Base-by-base conservation (phyloP, 2,329 filamentous ascomycete species). In the Zarea fungicola region DNA sequence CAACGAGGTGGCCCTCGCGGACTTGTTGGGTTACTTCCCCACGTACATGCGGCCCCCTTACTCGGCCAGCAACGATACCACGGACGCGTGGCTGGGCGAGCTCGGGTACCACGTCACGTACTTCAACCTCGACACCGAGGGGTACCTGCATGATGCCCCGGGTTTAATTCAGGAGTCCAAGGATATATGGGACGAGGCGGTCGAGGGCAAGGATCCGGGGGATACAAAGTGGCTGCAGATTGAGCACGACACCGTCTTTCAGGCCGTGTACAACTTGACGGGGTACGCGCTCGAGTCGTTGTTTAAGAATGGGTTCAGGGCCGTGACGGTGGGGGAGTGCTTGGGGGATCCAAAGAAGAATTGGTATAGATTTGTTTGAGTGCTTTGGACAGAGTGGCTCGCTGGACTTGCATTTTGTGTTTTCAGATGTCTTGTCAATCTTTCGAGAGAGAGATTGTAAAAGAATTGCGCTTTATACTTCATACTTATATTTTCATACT, bases 111-210 rank as follows among this genome's bases (percentile, higher is more conserved):
- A 81, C 58, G 59, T 81, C 57, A 71, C 73, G 23, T 80, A 81
- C 64, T 81, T 80, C 56, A 75, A 81, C 58, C 65, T 83, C 37
- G 80, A 84, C 58, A 83, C 80, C 3, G 72, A 79, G 48, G 80
- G 81, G 48, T 83, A 81, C 58, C 65, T 79, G 47, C 74, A 81
- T 56, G 68, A 74, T 47, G 65, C 64, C 14, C 68, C 76, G 6
- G 64, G 72, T 29, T 67, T 67, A 49, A 79, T 81, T 55, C 62
- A 67, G 48, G 57, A 66, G 8, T 74, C 70, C 48, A 70, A 78
- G 53, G 57, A 59, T 4, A 66, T 63, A 22, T 71, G 63, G 60
- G 65, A 67, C 35, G 52, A 54, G 2, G 59, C 59, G 14, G 65
- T 70, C 31, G 75, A 73, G 53, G 61, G 57, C 1, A 28, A 42